Evolutionary conservation across 768 basidiomycete species (phyloP).

Genomic region (Dendrothele bispora): DNA sequence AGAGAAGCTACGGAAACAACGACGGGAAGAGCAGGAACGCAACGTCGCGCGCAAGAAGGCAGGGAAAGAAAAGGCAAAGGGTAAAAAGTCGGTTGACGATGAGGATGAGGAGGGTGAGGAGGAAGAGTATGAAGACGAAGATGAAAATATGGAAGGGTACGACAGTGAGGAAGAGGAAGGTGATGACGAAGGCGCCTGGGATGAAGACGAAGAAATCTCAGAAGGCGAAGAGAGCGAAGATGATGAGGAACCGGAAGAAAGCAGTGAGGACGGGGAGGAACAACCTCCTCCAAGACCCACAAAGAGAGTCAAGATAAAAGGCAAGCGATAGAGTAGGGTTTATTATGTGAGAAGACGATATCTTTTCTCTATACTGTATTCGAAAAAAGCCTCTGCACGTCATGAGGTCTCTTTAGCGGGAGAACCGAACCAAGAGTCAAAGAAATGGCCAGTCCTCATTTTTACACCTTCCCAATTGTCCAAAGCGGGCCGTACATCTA

Average conservation of each 20-base stretch:
- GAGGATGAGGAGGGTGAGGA: constrained; percentile 31
- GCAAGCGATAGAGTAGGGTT: constrained; percentile 44
- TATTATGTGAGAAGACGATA: too few relatives aligned
- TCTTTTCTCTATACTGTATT: too few relatives aligned
- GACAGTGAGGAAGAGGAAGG: constrained; percentile 44
- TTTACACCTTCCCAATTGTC: constrained; percentile 93
- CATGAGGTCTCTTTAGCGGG: constrained; percentile 7
- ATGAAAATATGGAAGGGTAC: constrained; percentile 41
- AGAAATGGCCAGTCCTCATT: constrained; percentile 70
- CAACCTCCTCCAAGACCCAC: constrained; percentile 39
- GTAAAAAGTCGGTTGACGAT: constrained; percentile 21
- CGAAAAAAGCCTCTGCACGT: constrained; percentile 12
- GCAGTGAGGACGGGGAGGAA: constrained; percentile 51
- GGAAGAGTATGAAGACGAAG: constrained; percentile 35
- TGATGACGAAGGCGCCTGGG: constrained; percentile 31
- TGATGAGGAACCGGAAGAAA: too few relatives aligned
- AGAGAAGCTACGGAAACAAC: constrained; percentile 70
- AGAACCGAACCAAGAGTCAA: constrained; percentile 32
- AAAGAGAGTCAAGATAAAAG: constrained; percentile 55
- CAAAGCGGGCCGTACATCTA: constrained; percentile 92
- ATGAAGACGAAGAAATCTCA: constrained; percentile 19
- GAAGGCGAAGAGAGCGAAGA: constrained; percentile 45
- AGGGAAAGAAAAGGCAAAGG: constrained; percentile 24
- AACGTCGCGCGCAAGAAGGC: constrained; percentile 87
- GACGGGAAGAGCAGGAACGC: constrained; percentile 86